phyloP scores from a whole-genome alignment of 2,329 filamentous ascomycete species.

The Diaporthe ampelina region DNA sequence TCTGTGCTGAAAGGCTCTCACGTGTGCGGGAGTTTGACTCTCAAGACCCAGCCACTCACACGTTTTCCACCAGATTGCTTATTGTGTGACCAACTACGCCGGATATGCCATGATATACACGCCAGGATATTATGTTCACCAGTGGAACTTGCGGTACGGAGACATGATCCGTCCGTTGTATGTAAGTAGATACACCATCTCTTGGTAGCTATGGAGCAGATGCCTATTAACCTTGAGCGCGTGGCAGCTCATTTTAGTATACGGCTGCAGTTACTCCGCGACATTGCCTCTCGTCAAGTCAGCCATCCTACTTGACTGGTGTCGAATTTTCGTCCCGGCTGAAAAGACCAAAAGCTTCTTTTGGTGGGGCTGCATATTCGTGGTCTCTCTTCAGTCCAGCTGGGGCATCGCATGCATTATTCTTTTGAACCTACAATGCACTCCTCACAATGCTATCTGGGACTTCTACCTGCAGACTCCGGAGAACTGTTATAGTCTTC shows the following conservation, averaged over 20 bases:
- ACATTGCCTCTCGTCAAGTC: constrained; percentile 55
- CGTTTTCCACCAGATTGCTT: not conserved
- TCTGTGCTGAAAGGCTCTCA: not conserved
- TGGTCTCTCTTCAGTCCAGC: too few relatives aligned
- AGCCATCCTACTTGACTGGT: constrained; percentile 49
- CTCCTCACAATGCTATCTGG: too few relatives aligned
- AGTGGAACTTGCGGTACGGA: constrained; percentile 49
- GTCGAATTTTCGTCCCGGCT: constrained; percentile 42
- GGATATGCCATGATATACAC: constrained; percentile 44
- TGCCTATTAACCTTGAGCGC: not conserved
- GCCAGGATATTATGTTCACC: constrained; percentile 53
- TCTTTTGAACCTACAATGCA: too few relatives aligned
- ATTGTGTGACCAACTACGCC: constrained; percentile 13
- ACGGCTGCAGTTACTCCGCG: constrained; percentile 53
- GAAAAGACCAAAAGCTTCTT: too few relatives aligned
- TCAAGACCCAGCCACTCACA: not conserved
- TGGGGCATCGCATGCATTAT: too few relatives aligned
- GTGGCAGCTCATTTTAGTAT: constrained; percentile 50
- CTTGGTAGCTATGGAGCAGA: not conserved
- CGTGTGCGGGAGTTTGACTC: not conserved
- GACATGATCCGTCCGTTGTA: constrained; percentile 47
- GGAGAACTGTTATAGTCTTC: too few relatives aligned
- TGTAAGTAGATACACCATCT: constrained; percentile 43
- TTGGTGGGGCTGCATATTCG: too few relatives aligned
- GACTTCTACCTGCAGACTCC: too few relatives aligned